Percentiles rank a stretch among this genome's conserved stretches.
phyloP scores from a whole-genome alignment of 2,329 filamentous ascomycete genomes.

The Cercospora zeae-maydis region DNA sequence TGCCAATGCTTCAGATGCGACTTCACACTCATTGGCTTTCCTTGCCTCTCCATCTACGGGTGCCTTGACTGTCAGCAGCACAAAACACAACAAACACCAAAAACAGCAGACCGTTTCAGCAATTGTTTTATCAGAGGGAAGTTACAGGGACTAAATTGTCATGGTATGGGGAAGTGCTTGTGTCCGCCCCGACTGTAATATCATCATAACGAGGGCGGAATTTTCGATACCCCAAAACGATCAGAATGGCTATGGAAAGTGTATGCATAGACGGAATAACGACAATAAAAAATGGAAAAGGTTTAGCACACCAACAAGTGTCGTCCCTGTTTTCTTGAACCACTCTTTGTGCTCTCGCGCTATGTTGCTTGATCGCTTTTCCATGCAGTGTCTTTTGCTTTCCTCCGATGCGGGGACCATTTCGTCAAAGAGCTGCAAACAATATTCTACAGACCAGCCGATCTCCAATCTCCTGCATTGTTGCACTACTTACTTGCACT shows the following conservation, averaged over 20 bases:
- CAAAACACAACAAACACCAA: not conserved
- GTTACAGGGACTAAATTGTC: not conserved
- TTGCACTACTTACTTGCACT: not conserved
- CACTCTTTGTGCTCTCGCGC: not conserved
- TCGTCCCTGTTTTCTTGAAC: not conserved
- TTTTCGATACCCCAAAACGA: constrained; percentile 12
- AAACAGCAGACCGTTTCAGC: constrained; percentile 2
- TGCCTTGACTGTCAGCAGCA: not conserved
- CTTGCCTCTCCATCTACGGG: not conserved
- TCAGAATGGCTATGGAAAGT: constrained; percentile 5
- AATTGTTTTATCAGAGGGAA: not conserved
- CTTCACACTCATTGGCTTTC: constrained; percentile 2
- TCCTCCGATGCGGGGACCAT: not conserved
- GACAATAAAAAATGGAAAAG: constrained; percentile 4
- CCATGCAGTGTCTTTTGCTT: too few relatives aligned
- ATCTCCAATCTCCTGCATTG: not conserved
- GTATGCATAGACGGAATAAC: constrained; percentile 15
- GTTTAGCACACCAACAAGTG: not conserved
- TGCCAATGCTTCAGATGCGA: not conserved
- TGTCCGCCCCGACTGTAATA: not conserved
- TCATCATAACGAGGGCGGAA: constrained; percentile 6
- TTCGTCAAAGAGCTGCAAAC: not conserved
- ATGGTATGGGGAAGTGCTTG: not conserved
- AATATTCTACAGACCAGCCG: not conserved
- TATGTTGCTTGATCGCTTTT: too few relatives aligned